These are phyloP conservation scores for Colletotrichum aenigma DNA, from an alignment of 2,329 filamentous ascomycete genomes.

Conservation along the genomic window DNA sequence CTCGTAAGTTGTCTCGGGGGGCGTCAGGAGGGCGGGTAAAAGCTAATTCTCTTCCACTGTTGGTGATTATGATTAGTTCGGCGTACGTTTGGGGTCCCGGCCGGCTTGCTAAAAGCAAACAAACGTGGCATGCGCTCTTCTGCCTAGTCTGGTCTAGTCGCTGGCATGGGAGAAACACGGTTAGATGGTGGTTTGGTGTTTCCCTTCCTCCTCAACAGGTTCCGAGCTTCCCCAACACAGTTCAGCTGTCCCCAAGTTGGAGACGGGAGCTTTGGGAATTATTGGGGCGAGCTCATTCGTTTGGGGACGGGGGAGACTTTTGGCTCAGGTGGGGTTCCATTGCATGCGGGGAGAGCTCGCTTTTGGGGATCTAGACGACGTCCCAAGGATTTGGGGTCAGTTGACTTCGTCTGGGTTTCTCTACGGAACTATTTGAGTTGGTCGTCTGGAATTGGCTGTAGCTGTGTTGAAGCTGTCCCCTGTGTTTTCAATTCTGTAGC, in stretches of 20 bases:
- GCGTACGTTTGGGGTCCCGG: no score
- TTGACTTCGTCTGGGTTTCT: background rate
- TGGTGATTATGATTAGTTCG: no score
- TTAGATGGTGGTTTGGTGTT: background rate
- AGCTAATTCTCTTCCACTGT: background rate
- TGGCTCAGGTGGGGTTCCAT: background rate
- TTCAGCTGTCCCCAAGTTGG: conserved; percentile 2
- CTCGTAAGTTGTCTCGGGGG: conserved; percentile 10
- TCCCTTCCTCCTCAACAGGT: conserved; percentile 7
- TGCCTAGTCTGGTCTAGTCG: conserved; percentile 3
- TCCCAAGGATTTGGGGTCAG: background rate
- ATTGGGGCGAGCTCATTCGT: background rate
- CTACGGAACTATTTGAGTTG: background rate
- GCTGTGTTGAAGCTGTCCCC: no score
- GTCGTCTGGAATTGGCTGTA: no score
- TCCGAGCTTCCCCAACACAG: conserved; percentile 13
- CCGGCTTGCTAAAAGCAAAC: background rate
- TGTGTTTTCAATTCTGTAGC: no score
- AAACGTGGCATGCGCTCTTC: background rate
- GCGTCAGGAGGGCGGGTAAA: background rate
- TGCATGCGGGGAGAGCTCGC: conserved; percentile 1
- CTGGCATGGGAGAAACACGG: no score
- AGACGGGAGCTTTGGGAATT: background rate
- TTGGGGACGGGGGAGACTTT: background rate
- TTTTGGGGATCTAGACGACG: conserved; percentile 3